Percentiles rank a stretch among this genome's conserved stretches.
phyloP scores from a whole-genome alignment of 305 asterid species.

The Fraxinus dipetala region DNA sequence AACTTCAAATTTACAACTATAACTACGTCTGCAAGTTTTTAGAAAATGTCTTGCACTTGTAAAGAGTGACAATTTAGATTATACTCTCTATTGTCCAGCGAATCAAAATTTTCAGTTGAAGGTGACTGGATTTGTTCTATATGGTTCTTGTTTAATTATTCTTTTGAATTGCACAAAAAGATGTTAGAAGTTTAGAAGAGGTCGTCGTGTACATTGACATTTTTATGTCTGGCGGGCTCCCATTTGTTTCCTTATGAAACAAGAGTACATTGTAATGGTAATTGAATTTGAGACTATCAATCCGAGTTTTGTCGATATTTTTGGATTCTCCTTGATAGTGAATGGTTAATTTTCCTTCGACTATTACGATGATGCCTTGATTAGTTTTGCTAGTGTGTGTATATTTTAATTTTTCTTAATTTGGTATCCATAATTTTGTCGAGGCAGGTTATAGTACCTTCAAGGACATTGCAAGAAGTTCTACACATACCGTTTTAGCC shows the following conservation, averaged over 20 bases:
- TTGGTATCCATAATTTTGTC: too few relatives aligned
- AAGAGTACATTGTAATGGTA: neutral
- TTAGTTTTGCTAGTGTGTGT: neutral
- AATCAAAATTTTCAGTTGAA: neutral
- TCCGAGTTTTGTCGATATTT: neutral
- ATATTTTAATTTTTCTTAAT: too few relatives aligned
- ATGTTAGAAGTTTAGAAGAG: neutral
- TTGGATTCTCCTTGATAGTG: neutral
- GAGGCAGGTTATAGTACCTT: slow-evolving; percentile 23
- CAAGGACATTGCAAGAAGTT: slow-evolving; percentile 60
- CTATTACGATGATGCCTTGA: neutral
- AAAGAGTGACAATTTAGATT: neutral
- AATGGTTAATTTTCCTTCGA: neutral
- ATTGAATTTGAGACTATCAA: neutral
- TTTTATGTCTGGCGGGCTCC: neutral
- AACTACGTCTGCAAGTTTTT: neutral
- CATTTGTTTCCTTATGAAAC: neutral
- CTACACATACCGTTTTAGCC: slow-evolving; percentile 57
- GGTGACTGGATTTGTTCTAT: neutral
- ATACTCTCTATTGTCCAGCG: neutral
- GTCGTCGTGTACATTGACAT: neutral
- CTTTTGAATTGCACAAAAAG: neutral
- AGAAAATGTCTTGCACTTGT: neutral
- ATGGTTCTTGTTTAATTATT: neutral
- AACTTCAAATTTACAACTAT: neutral